Base-by-base conservation (phyloP, 1,284 basidiomycete genomes). In the Trametes pubescens region DNA sequence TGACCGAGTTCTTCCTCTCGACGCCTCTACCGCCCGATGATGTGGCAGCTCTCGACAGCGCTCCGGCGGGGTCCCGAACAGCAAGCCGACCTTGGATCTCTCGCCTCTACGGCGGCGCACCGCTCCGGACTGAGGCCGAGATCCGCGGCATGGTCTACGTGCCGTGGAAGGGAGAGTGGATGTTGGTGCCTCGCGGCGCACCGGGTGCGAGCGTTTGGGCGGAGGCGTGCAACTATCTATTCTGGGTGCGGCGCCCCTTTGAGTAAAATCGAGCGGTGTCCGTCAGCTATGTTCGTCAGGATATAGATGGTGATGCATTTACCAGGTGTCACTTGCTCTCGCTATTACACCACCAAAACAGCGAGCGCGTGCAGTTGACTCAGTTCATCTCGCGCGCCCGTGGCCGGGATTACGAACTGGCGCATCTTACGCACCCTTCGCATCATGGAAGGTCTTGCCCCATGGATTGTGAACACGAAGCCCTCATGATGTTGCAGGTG, bases 1-100 rank as follows among this genome's bases (percentile, higher is more conserved):
- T 99, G n/a, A 80, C 92, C 38, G 83, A 84, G 10, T 98, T 94
- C 79, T 97, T 99, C 78, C 82, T 86, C 59, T 86, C 77, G 87
- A 69, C 73, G 86, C 81, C 74, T 81, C 69, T 76, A 77, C 77
- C 68, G 72, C 69, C 47, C 1, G 26, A 48, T 40, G 32, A 35
- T 16, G 40, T 14, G 22, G 18, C 59, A 3, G n/a, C 53, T 11
- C 34, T 38, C 43, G 44, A 43, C 29, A 32, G 14, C 6, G 29
- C 46, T 14, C 54, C 11, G 40, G 16, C 51, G 18, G 16, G 32
- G 5, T 9, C 40, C 29, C 21, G 32, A 32, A 10, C 53, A 40
- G 49, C 57, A 21, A 38, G 66, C 49, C 72, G 68, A 64, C 77
- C 80, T 7, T 84, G 81, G 82, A 81, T 86, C 57, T 79, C 80